Evolutionary conservation across 768 basidiomycete genomes (phyloP).

Genomic region (Leucosporidium creatinivorum): DNA sequence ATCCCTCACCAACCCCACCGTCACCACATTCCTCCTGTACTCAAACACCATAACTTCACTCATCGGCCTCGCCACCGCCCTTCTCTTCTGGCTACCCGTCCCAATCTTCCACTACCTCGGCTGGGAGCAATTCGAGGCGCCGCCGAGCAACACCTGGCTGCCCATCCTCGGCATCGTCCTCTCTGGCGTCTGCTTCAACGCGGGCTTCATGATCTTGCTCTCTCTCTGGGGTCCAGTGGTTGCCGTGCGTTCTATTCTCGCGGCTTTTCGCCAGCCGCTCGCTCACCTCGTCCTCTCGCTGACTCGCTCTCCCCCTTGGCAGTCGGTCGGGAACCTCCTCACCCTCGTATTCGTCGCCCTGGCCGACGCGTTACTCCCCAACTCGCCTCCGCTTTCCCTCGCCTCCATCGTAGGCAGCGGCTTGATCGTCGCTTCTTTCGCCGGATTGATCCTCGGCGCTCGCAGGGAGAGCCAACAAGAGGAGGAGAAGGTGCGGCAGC

Average conservation of each 20-base stretch:
- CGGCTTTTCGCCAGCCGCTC: constrained; percentile 44
- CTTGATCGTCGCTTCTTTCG: no score
- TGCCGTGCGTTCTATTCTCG: constrained; percentile 16
- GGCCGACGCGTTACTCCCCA: constrained; percentile 66
- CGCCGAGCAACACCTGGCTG: constrained; percentile 47
- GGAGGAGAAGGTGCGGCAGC: no score
- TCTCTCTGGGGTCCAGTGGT: constrained; percentile 30
- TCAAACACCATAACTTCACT: constrained; percentile 71
- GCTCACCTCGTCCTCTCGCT: constrained; percentile 68
- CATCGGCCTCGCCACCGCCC: constrained; percentile 71
- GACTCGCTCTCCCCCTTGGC: constrained; percentile 29
- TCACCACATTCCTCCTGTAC: constrained; percentile 75
- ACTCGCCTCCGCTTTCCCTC: constrained; percentile 41
- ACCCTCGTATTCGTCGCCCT: constrained; percentile 83
- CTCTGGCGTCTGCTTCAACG: constrained; percentile 56
- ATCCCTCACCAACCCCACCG: constrained; percentile 43
- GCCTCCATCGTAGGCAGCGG: no score
- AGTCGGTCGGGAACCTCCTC: constrained; percentile 85
- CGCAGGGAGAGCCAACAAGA: no score
- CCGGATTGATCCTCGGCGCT: no score
- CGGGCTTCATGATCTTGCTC: constrained; percentile 32
- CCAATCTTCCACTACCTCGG: constrained; percentile 62
- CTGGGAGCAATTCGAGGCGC: constrained; percentile 61
- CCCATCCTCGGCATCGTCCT: constrained; percentile 63
- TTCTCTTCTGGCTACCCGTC: constrained; percentile 71